Evolutionary conservation across 108 stramenopile species (phyloP), one percentile per base, ranked within the genome.

Genomic region (Stephanodiscus triporus): DNA sequence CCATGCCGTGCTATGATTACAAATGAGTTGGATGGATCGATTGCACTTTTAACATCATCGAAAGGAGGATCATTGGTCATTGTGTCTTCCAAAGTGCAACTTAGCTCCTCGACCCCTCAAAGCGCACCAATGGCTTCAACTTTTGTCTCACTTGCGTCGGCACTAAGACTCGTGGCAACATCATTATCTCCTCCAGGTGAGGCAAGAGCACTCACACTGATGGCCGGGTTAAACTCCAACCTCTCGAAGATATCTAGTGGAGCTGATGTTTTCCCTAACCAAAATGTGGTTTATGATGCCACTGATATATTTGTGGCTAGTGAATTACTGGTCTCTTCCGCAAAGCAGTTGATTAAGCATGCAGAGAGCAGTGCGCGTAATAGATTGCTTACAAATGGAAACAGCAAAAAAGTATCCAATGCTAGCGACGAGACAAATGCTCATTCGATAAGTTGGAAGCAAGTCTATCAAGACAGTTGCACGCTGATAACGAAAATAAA

Each of bases 1-100:
- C 58, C 53, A 45, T 82, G 81, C 61, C 65, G 45, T 59, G 58
- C 70, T 19, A 82, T 82, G 81, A 40, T 82, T 20, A 82, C 81
- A 17, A 82, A 72, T 63, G 74, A 71, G 56, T 38, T 67, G 4
- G 63, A 82, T 76, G 81, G 74, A 66, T 82, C 70, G 30, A 59
- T 82, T 42, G 74, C 68, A 7, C 74, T 82, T 45, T 23, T 82
- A 10, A 70, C 81, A 62, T 38, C 74, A 0, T 36, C 70, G 32
- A 49, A 57, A 29, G 54, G 68, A 14, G 74, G 70, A 45, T 65
- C 70, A 30, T 37, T 82, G 30, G 57, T 69, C 23, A 34, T 82
- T 30, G 20, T 75, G n/a, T 64, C 32, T 37, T 55, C 75, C 9
- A 62, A 70, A 43, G 16, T 65, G 7, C 63, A 65, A 20, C 9